Evolutionary conservation across 345 rosid genomes (phyloP), one percentile per base, ranked within the genome.

Genomic region (Kernera saxatilis): DNA sequence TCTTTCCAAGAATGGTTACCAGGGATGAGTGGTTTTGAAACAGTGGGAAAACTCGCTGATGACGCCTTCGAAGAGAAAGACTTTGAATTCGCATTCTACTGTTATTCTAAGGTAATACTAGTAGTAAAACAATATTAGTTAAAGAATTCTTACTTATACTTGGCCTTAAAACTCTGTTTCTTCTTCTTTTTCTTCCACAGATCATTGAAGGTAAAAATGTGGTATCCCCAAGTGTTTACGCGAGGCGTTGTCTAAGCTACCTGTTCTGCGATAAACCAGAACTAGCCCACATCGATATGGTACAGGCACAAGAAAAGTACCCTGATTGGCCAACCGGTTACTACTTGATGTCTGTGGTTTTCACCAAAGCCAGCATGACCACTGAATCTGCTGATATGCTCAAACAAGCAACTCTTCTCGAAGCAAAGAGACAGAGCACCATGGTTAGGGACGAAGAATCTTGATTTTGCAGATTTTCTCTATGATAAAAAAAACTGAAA

Each of bases 331-430:
- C 97, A 15, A 83, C 89, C 0, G 95, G 95, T 33, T 94, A 86
- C 82, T 91, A 88, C 81, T 83, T 94, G 95, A 97, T 91, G 82
- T 91, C 99, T 1, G 90, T 89, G 22, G 99, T n/a, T n/a, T n/a
- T n/a, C 99, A 30, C 92, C 32, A 91, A 91, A 71, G 82, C 91
- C 45, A 80, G 85, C 78, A 94, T 94, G 99, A 84, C 77, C 75
- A 84, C 82, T 53, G 99, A 94, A 45, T 88, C 97, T 1, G 67
- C 84, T 3, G 92, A 94, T 81, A 89, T 85, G 93, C 84, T 91
- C 83, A 84, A 86, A 50, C 95, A 91, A 77, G 99, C 91, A 56
- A 59, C 92, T 19, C 59, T 77, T 30, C 85, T 91, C 6, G 97
- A 94, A 82, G 93, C 85, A 62, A 89, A 84, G 90, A 91, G 69